Evolutionary conservation across 176 grass and related monocot genomes (phyloP).

Genomic region (Avena sativa): DNA sequence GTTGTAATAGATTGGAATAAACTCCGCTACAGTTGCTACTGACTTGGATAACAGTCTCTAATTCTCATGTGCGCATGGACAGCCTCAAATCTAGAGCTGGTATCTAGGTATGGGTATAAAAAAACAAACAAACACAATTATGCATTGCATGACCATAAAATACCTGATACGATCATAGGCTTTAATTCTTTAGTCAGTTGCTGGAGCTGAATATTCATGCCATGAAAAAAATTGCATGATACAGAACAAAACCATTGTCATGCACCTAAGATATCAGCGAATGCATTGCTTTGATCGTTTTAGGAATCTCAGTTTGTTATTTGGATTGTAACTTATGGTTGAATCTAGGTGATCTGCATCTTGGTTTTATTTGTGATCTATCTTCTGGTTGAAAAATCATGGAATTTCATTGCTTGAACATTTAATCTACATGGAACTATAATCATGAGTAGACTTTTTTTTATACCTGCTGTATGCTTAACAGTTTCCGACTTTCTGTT

Average conservation of each 20-base stretch:
- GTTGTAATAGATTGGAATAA: conserved; percentile 19
- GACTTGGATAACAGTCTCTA: conserved; percentile 22
- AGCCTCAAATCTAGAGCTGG: neutral
- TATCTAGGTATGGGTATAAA: neutral
- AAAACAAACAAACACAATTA: neutral
- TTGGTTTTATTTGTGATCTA: neutral
- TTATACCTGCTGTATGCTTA: neutral
- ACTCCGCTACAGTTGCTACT: neutral
- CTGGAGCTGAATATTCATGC: neutral
- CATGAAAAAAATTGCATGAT: neutral
- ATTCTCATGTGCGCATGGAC: neutral
- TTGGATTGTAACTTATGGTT: conserved; percentile 1
- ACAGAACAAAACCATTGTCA: neutral
- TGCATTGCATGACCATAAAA: neutral
- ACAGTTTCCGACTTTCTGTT: neutral
- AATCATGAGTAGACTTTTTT: neutral
- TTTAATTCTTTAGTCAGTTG: neutral
- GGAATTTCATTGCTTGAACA: neutral
- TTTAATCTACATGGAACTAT: neutral
- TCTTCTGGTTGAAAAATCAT: neutral
- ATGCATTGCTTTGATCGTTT: neutral
- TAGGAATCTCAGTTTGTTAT: too few relatives aligned
- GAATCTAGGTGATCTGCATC: conserved; percentile 16
- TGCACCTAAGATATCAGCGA: conserved; percentile 5
- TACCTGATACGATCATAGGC: conserved; percentile 1